Base-by-base conservation (phyloP, 441 rosid species). In the Arabidopsis lyrata region DNA sequence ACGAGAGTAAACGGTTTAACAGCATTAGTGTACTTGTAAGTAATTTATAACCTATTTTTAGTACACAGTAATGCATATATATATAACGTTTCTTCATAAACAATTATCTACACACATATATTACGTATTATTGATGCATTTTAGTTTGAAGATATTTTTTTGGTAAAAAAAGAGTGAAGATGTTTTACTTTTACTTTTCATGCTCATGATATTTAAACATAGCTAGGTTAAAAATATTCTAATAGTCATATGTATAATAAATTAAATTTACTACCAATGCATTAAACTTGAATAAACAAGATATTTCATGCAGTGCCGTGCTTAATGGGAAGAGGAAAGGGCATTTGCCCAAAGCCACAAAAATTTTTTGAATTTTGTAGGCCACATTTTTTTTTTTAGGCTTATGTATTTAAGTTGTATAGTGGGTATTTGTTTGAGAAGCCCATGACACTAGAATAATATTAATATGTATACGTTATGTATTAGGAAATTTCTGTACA, bases 1-100 rank as follows among this genome's bases (percentile, higher is more conserved):
- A 53, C 36, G 11, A 53, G 58, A 53, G 6, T 53, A 27, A 29
- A 53, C 18, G 58, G 16, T 53, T 53, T 31, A 29, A 53, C 58
- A n/a, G 16, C 58, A 53, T 27, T 53, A 53, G 16, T 27, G 18
- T 24, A 45, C 49, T 53, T 27, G 58, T 53, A 22, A 12, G 2
- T 0, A 52, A 6, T 5, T 22, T 4, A 12, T 3, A 41, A 41
- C 13, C 2, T 41, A 13, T 41, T 5, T 38, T 14, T 42, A 14
- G 47, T 42, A 42, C 47, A 42, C 8, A 42, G 14, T 42, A 14
- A 2, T 8, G 14, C 16, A 42, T 5, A 42, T 10, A 1, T 2
- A 22, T 22, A 22, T 24, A 24, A 24, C 27, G 2, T 24, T 24
- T 24, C 27, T 7, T 34, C 38, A 8, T 34, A 34, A 34, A 34